Percentiles rank a stretch among this genome's conserved stretches.
Conservation (phyloP, 2,329 filamentous ascomycete species). For the Dactylellina drechsleri region DNA sequence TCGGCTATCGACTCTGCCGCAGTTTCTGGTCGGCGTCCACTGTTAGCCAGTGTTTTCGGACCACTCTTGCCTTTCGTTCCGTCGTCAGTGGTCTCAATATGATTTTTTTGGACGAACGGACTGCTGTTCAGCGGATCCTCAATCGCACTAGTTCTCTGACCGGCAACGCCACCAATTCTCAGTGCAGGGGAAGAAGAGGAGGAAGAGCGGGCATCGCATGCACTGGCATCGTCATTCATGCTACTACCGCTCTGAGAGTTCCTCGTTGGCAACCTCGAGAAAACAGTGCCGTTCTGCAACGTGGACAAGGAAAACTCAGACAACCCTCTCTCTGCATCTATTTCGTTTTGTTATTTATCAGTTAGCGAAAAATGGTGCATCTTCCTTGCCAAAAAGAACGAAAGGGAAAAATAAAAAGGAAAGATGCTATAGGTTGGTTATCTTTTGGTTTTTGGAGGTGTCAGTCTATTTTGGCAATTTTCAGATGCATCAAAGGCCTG, state of each 20-base stretch:
- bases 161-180: constrained; percentile 20
- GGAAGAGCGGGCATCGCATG: constrained; percentile 2
- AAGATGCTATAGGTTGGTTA: neutral
- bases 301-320: constrained; percentile 47
- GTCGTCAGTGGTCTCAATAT: too few species aligned
- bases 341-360: neutral
- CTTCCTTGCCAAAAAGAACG: too few species aligned
- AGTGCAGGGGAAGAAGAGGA: constrained; percentile 4
- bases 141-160: constrained; percentile 13
- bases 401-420: too few species aligned
- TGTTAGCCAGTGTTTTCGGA: neutral
- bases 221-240: constrained; percentile 15
- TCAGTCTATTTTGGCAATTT: constrained; percentile 8
- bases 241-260: constrained; percentile 8
- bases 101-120: neutral
- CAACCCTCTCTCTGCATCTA: constrained; percentile 37
- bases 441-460: constrained; percentile 8
- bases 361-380: too few species aligned
- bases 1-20: constrained; percentile 10
- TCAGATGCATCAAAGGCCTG: neutral
- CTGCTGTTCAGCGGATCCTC: neutral
- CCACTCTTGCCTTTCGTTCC: neutral
- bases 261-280: constrained; percentile 40
- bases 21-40: constrained; percentile 9
- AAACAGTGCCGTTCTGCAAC: constrained; percentile 47